These are phyloP conservation scores for Fagopyrum esculentum DNA, from an alignment of 148 eudicot species.

Conservation along the genomic window DNA sequence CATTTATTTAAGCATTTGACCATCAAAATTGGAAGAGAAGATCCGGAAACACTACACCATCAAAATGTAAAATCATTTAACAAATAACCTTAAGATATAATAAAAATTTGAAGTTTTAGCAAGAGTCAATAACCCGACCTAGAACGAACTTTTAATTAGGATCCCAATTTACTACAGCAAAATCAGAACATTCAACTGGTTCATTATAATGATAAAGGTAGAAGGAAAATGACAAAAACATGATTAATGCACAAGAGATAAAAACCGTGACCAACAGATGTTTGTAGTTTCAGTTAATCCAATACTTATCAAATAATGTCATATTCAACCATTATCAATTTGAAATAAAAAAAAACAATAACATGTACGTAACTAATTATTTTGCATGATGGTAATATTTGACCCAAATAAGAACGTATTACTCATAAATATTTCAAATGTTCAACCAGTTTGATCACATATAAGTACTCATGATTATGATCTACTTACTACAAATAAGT, in stretches of 20 bases:
- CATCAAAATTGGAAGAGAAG: not conserved
- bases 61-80: not conserved
- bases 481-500: too few relatives aligned
- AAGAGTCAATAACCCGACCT: not conserved
- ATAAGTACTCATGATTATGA: too few relatives aligned
- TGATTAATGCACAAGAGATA: not conserved
- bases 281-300: not conserved
- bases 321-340: not conserved
- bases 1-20: not conserved
- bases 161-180: too few relatives aligned
- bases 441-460: too few relatives aligned
- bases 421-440: too few relatives aligned
- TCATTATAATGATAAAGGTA: not conserved
- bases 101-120: not conserved
- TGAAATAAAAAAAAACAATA: not conserved
- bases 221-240: not conserved
- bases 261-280: not conserved
- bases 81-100: not conserved
- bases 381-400: too few relatives aligned
- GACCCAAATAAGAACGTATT: too few relatives aligned
- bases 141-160: too few relatives aligned
- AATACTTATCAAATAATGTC: not conserved
- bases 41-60: not conserved
- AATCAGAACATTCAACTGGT: not conserved
- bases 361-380: too few relatives aligned